Conservation (phyloP, 169 alveolate genomes). For the Eimeria necatrix region DNA sequence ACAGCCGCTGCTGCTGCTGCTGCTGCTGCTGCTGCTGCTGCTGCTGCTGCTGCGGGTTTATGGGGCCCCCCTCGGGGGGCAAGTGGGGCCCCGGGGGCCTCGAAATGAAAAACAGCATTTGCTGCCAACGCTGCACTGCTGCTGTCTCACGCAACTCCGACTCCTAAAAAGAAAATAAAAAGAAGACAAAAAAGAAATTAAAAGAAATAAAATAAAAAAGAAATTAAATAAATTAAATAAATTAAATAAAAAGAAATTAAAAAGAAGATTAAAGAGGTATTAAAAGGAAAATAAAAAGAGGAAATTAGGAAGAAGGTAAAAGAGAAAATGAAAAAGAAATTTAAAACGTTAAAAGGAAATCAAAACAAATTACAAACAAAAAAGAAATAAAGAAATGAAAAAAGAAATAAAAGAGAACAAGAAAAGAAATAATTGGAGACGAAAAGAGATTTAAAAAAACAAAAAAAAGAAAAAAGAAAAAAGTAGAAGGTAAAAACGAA, state of each 20-base stretch:
- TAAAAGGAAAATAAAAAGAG: neutral
- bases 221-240: neutral
- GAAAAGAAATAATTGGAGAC: no score
- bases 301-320: no score
- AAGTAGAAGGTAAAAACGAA: no score
- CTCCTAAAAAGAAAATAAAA: neutral
- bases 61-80: neutral
- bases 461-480: no score
- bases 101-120: neutral
- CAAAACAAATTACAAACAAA: no score
- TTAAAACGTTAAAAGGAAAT: no score
- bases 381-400: no score
- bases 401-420: no score
- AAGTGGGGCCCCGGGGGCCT: neutral
- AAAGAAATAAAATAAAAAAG: neutral
- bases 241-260: neutral
- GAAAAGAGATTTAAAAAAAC: no score
- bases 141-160: constrained; percentile 3
- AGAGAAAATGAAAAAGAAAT: no score
- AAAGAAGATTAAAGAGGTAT: no score
- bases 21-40: constrained; percentile 22
- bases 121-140: neutral
- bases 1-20: neutral
- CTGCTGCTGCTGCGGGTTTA: neutral
- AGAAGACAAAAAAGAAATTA: no score